phyloP scores from a whole-genome alignment of 2,329 filamentous ascomycete genomes.

The Aspergillus costaricaensis region DNA sequence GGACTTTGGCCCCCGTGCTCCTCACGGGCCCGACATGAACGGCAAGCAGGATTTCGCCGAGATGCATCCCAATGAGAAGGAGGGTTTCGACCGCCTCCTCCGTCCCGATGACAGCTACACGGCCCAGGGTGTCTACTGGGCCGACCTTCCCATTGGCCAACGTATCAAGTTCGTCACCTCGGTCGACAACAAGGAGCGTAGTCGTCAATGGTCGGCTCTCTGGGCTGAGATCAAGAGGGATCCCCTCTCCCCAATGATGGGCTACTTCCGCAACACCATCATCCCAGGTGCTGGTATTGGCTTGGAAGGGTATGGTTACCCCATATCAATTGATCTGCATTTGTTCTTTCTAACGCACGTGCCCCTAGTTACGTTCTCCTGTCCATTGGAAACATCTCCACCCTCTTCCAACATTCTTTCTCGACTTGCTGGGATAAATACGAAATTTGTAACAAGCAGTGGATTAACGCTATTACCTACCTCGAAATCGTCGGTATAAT shows the following conservation, averaged over 20 bases:
- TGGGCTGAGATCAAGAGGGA: conserved; percentile 5
- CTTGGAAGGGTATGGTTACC: not conserved
- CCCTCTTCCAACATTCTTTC: conserved; percentile 1
- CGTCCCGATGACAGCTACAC: conserved; percentile 9
- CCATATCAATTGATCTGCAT: too few species aligned
- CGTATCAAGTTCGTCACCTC: conserved; percentile 7
- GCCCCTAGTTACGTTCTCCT: not conserved
- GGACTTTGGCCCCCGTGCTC: conserved; percentile 2
- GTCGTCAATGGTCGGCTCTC: not conserved
- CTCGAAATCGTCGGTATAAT: conserved; percentile 9
- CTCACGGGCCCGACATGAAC: conserved; percentile 1
- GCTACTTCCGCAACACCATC: not conserved
- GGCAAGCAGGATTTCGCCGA: conserved; percentile 3
- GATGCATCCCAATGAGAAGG: conserved; percentile 1
- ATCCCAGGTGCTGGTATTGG: conserved; percentile 8
- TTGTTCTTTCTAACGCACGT: not conserved
- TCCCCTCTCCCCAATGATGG: not conserved
- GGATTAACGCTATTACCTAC: conserved; percentile 4
- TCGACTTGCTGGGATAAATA: not conserved
- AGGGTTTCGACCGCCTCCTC: conserved; percentile 1
- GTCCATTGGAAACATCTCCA: conserved; percentile 9
- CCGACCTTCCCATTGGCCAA: conserved; percentile 1
- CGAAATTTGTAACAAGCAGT: conserved; percentile 3
- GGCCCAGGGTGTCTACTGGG: conserved; percentile 5
- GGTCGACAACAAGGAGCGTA: not conserved